Evolutionary conservation across 257 asterid genomes (phyloP).

Genomic region (Capsicum chinense): DNA sequence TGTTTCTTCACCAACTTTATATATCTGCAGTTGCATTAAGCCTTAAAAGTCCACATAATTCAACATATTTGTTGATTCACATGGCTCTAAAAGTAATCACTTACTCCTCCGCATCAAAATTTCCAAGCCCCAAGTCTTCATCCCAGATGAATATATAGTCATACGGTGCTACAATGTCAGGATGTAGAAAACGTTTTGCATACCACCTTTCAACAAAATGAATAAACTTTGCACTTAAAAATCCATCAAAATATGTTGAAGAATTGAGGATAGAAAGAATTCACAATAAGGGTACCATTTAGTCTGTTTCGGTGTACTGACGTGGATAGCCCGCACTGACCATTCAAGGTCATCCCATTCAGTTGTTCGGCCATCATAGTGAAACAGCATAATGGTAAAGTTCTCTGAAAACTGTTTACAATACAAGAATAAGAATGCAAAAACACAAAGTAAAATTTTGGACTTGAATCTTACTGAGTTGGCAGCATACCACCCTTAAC

Average conservation of each 20-base stretch:
- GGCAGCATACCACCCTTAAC: slow-evolving; percentile 26
- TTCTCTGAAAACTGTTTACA: slow-evolving; percentile 77
- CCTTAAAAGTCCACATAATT: slow-evolving; percentile 14
- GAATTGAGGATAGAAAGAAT: neutral
- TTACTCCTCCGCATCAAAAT: slow-evolving; percentile 83
- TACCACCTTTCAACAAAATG: slow-evolving; percentile 72
- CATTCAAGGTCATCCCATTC: slow-evolving; percentile 98
- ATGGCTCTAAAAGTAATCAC: slow-evolving; percentile 33
- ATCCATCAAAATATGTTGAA: neutral
- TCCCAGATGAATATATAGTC: slow-evolving; percentile 93
- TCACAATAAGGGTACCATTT: slow-evolving; percentile 60
- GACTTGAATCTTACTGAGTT: neutral
- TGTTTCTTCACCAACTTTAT: slow-evolving; percentile 77
- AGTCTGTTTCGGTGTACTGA: slow-evolving; percentile 76
- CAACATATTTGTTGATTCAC: slow-evolving; percentile 23
- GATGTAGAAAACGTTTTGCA: slow-evolving; percentile 91
- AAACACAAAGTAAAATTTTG: slow-evolving; percentile 9
- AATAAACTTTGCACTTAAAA: neutral
- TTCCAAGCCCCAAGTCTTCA: slow-evolving; percentile 85
- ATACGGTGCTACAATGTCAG: slow-evolving; percentile 80
- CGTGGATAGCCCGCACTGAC: slow-evolving; percentile 85
- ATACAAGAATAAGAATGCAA: neutral
- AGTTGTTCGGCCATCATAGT: slow-evolving; percentile 86
- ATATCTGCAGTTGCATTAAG: slow-evolving; percentile 50
- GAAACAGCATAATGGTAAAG: slow-evolving; percentile 79